Evolutionary conservation across 1,284 basidiomycete species (phyloP), one percentile per base, ranked within the genome.

Genomic region (Cryptococcus hybrid): DNA sequence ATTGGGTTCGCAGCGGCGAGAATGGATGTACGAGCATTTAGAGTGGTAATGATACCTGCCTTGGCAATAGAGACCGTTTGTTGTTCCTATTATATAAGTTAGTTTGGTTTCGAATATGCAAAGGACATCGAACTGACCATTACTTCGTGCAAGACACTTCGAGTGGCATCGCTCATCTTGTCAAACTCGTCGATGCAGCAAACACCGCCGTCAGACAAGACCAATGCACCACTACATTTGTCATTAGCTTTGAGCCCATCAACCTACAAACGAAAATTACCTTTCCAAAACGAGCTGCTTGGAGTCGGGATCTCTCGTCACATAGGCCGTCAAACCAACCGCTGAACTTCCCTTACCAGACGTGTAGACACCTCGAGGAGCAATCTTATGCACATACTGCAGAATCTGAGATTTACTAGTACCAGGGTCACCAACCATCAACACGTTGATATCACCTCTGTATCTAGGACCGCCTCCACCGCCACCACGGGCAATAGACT

Each of bases 41-140:
- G 83, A 0, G 96, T 98, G 0, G 95, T 99, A 74, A 98, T 99
- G 71, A 99, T 99, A 8, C 96, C 96, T 0, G 95, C 95, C 79
- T 99, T 99, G n/a, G 96, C 96, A 60, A 99, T 95, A 1, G 94
- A 98, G 2, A 99, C 93, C 0, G 95, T 99, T 88, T 99, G 95
- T 87, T 99, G 95, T 84, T 99, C 95, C 91, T 92, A 64, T 24
- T 8, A 40, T 53, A 54, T 54, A 30, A 47, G n/a, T 30, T 9
- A 9, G 40, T 30, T 36, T 3, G 11, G 24, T 15, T 35, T 9
- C 35, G 18, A 5, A 11, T 5, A 44, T 45, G 13, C n/a, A n/a
- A 11, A 13, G 47, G 24, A 7, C 6, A 58, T 34, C 11, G 42
- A 47, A 73, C 85, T 57, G 63, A 92, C 92, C 95, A 99, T 99